Evolutionary conservation across 1,284 basidiomycete genomes (phyloP), one percentile per base, ranked within the genome.

Genomic region (Exobasidium rhododendri): DNA sequence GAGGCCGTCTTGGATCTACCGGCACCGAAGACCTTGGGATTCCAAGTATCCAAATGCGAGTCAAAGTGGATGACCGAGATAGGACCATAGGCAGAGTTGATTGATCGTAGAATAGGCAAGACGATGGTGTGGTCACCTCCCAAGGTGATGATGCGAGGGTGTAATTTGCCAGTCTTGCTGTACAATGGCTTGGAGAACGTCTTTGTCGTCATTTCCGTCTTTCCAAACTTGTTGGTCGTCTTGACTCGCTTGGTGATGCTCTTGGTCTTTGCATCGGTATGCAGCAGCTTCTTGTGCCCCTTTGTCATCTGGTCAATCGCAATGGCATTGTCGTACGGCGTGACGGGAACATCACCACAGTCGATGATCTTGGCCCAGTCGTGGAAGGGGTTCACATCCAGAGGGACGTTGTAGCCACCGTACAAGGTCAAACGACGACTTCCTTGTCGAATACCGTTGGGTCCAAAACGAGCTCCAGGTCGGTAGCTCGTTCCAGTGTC

Each of bases 61-160:
- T 91, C 89, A 66, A 91, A 90, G 77, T 91, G 89, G 54, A 91
- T 89, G 52, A 90, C 82, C 35, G 80, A 78, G 55, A 83, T 77
- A 0, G 88, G 87, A 0, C 89, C 89, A 72, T 91, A 89, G 22
- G 87, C 82, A 73, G 85, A 85, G 81, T 88, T 80, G 46, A 91
- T 80, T 4, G 89, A 84, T 46, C 88, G 86, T 14, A 91, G 83
- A 67, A 90, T 89, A 6, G 89, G 88, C 14, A 82, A 75, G 0
- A 88, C 88, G 65, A 90, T 88, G 2, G 89, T 88, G 73, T 90
- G 88, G 69, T 90, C 89, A 7, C 89, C 89, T 44, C 89, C 89
- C 47, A 91, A 82, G 85, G 85, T 87, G 62, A 91, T 78, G 49
- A 91, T 85, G 45, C 87, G 84, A n/a, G 63, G 63, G 13, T 63